Base-by-base conservation (phyloP, 129 eudicot species). In the Rutidosis leptorrhynchoides region DNA sequence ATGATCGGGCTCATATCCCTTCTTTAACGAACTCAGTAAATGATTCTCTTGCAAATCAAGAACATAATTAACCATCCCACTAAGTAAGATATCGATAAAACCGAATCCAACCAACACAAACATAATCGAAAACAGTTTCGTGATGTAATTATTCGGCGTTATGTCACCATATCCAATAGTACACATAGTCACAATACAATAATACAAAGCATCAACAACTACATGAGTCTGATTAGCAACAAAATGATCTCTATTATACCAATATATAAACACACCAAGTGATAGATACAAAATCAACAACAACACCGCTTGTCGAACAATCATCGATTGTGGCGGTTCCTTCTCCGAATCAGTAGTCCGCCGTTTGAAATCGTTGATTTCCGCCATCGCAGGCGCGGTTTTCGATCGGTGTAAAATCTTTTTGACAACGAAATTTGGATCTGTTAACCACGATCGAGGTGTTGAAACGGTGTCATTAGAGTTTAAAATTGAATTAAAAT, bases 311-410 rank as follows among this genome's bases (percentile, higher is more conserved):
- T 92, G 98, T 1, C 83, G 79, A 22, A 92, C 83, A 72, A 92
- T 84, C 8, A 87, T 57, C 0, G 70, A 71, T 29, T 83, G 82
- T 6, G 90, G 95, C 0, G 81, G 82, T 63, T 83, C 82, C 0
- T 65, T 16, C 21, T n/a, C 75, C 8, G 19, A 28, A 12, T 57
- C 19, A 0, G 73, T 2, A 9, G 68, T 67, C n/a, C 61, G 73
- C n/a, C 61, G 73, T 5, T 80, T 43, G 9, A 83, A 23, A 66
- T 88, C 96, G 57, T 88, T 88, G 52, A 92, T 83, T 5, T 73
- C 88, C 25, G 96, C 98, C 96, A 92, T 83, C 6, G 98, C 98
- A 15, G 98, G 98, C 1, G 98, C 98, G 11, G 98, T 92, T 72
- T 85, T 92, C 10, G 96, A 88, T 55, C 98, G 69, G 48, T 88